phyloP scores from a whole-genome alignment of 768 basidiomycete genomes.

The Leccinum disarticulatum region DNA sequence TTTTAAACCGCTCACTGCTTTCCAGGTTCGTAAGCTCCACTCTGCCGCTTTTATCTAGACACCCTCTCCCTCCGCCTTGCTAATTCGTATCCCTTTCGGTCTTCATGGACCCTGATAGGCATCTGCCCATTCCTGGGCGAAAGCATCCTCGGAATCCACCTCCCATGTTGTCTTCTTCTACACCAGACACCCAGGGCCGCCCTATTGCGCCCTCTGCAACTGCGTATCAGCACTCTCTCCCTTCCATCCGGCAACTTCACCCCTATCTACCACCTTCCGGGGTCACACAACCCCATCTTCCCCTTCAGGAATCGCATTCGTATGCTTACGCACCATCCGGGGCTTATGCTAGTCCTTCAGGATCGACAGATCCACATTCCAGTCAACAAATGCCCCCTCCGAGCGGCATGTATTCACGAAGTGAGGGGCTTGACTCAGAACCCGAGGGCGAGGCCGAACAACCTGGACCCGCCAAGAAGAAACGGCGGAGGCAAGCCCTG shows the following conservation, averaged over 20 bases:
- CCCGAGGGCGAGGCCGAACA: constrained; percentile 50
- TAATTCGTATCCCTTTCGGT: constrained; percentile 12
- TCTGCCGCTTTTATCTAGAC: constrained; percentile 20
- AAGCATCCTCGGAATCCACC: constrained; percentile 29
- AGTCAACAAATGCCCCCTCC: constrained; percentile 22
- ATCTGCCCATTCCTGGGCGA: constrained; percentile 34
- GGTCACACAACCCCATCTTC: constrained; percentile 27
- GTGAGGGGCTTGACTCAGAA: constrained; percentile 53
- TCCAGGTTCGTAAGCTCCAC: constrained; percentile 25
- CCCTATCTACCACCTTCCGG: constrained; percentile 60
- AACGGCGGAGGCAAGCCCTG: constrained; percentile 75
- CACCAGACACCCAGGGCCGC: constrained; percentile 29
- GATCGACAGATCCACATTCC: constrained; percentile 30
- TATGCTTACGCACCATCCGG: constrained; percentile 28
- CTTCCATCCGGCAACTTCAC: constrained; percentile 69
- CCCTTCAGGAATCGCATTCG: constrained; percentile 26
- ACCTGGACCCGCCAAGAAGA: constrained; percentile 74
- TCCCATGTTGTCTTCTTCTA: constrained; percentile 28
- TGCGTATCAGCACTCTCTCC: constrained; percentile 41
- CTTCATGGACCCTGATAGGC: constrained; percentile 39
- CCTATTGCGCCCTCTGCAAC: constrained; percentile 23
- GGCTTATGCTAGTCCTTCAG: constrained; percentile 23
- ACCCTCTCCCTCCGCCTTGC: constrained; percentile 13
- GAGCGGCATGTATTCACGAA: constrained; percentile 27
- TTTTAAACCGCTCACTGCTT: constrained; percentile 25